Evolutionary conservation across 2,329 filamentous ascomycete genomes (phyloP).

Genomic region (Trichoderma sp.): DNA sequence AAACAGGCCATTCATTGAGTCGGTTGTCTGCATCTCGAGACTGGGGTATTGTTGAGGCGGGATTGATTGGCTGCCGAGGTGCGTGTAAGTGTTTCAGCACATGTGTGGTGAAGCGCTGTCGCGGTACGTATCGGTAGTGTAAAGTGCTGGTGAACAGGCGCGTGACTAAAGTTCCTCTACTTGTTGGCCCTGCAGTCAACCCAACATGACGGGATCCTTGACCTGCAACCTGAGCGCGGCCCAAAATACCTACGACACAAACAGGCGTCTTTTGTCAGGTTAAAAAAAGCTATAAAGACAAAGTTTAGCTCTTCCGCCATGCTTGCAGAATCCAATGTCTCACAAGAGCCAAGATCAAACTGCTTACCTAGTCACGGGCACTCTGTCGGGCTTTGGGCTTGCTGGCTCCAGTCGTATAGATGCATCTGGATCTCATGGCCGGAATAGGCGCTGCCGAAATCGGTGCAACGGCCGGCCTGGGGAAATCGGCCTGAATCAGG

Average conservation of each 20-base stretch:
- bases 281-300: not conserved
- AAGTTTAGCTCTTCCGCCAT: not conserved
- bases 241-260: not conserved
- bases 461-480: not conserved
- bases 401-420: not conserved
- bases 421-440: not conserved
- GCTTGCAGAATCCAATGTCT: not conserved
- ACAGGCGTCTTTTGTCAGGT: no score
- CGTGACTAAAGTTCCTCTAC: not conserved
- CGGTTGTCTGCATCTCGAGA: conserved; percentile 13
- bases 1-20: conserved; percentile 4
- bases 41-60: conserved; percentile 11
- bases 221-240: not conserved
- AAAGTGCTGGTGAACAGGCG: not conserved
- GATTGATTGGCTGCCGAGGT: conserved; percentile 26
- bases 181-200: not conserved
- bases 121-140: not conserved
- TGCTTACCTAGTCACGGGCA: not conserved
- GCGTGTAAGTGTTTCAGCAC: conserved; percentile 27
- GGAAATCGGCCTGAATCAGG: not conserved
- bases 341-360: not conserved
- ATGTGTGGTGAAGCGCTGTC: not conserved
- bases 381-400: conserved; percentile 1
- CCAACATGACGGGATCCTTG: no score
- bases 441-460: not conserved